These are phyloP conservation scores for Puya raimondii DNA, from an alignment of 176 grass and related monocot genomes.

Conservation along the genomic window DNA sequence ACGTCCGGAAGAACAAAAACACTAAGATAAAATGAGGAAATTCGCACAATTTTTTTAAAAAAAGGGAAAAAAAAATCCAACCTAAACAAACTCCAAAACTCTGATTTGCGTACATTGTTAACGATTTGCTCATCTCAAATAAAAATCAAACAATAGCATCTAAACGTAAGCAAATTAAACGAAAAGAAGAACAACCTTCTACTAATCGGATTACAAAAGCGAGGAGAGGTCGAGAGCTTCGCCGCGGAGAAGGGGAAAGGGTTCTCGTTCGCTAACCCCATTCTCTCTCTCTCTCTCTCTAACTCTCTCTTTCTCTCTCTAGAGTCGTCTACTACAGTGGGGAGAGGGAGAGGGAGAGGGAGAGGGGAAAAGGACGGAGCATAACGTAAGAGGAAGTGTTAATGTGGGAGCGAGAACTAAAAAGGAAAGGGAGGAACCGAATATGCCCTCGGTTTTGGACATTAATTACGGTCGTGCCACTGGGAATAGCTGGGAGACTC, in stretches of 20 bases:
- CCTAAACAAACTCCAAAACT: too few relatives aligned
- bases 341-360: not conserved
- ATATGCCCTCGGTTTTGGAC: not conserved
- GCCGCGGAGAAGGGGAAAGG: slow-evolving; percentile 11
- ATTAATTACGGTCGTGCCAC: slow-evolving; percentile 15
- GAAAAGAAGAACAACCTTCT: slow-evolving; percentile 12
- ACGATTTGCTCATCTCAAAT: not conserved
- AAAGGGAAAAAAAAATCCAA: too few relatives aligned
- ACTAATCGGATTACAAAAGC: slow-evolving; percentile 34
- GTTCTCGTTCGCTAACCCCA: slow-evolving; percentile 12
- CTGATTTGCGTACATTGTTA: not conserved
- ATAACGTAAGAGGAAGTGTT: slow-evolving; percentile 12
- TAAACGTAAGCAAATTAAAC: slow-evolving; percentile 3
- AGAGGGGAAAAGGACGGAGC: slow-evolving; percentile 11
- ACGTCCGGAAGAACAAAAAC: too few relatives aligned
- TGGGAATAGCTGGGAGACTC: slow-evolving; percentile 12
- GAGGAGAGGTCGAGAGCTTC: slow-evolving; percentile 29
- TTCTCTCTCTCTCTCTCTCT: not conserved
- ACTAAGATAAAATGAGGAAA: too few relatives aligned
- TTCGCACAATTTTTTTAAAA: too few relatives aligned
- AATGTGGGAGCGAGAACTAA: slow-evolving; percentile 2
- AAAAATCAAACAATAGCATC: not conserved
- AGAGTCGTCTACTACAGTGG: slow-evolving; percentile 5
- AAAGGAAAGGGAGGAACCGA: not conserved
- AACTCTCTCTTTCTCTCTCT: not conserved